phyloP scores from a whole-genome alignment of 495 filamentous ascomycete genomes.

The Penicillium taxi region DNA sequence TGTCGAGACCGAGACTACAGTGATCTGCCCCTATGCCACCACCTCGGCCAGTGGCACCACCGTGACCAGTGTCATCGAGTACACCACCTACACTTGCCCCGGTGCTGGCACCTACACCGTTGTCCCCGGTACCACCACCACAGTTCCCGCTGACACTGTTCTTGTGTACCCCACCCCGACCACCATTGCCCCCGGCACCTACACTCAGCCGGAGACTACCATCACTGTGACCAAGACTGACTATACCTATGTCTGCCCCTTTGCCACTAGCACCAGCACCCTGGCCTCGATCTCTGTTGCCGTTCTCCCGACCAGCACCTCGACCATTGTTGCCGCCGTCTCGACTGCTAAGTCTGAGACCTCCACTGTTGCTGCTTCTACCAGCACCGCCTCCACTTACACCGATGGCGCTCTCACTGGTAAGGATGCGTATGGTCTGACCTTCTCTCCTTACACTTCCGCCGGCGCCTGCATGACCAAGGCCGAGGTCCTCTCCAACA shows the following conservation, averaged over 20 bases:
- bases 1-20: conserved; percentile 59
- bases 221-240: conserved; percentile 62
- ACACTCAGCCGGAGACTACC: conserved; percentile 58
- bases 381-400: conserved; percentile 10
- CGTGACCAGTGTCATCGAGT: conserved; percentile 61
- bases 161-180: conserved; percentile 59
- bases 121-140: conserved; percentile 55
- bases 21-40: conserved; percentile 67
- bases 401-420: conserved; percentile 12
- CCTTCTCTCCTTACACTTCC: conserved; percentile 76
- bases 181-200: conserved; percentile 61
- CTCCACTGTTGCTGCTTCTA: conserved; percentile 9
- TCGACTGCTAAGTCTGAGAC: conserved; percentile 14
- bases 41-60: conserved; percentile 53
- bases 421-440: conserved; percentile 64
- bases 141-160: conserved; percentile 45
- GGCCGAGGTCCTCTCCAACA: conserved; percentile 52
- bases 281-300: conserved; percentile 17
- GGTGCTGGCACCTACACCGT: conserved; percentile 75
- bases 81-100: conserved; percentile 72
- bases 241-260: conserved; percentile 67
- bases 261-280: conserved; percentile 40
- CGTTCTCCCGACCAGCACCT: conserved; percentile 13
- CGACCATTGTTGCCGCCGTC: conserved; percentile 16
- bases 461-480: conserved; percentile 59